Base-by-base conservation (phyloP, 345 rosid species). In the Bruguiera sexangula region DNA sequence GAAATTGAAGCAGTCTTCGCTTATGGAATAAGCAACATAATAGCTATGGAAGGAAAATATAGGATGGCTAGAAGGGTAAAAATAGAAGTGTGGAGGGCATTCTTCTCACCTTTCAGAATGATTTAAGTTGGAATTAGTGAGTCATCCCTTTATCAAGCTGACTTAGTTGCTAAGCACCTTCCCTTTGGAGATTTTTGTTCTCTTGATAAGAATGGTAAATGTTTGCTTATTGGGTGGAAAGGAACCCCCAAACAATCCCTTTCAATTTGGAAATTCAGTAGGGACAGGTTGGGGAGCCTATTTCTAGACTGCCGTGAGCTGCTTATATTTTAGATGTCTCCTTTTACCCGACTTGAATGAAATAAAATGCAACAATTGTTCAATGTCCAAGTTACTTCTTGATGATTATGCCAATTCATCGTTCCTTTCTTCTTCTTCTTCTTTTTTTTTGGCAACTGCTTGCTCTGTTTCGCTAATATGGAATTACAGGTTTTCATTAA, bases 331-430 rank as follows among this genome's bases (percentile, higher is more conserved):
- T 39, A 39, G 46, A 9, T 39, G 46, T 39, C 15, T 39, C 16
- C 46, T 39, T 39, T 39, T 13, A 43, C 50, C 50, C 50, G 4
- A 3, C 50, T 13, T 13, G 50, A 43, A 43, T 13, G 50, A 43
- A 43, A 43, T 43, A 43, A 43, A 3, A 43, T 43, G 50, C 50
- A 13, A 13, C 50, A 13, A 43, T 15, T 43, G 50, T 43, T 43
- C 50, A 43, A 43, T 0, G 18, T 43, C 18, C 50, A 43, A 43
- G 18, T 13, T 11, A 43, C 50, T 39, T 43, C 50, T 43, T 13
- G 18, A 95, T 66, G 99, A 92, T 77, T 91, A 96, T 67, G 97
- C 94, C 60, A 90, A 95, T 79, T 95, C 99, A 24, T 95, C 97
- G 4, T 95, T 92, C 81, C 96, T 95, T 59, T 95, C 92, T 2